Conservation (phyloP, 2,329 filamentous ascomycete species). For the Tolypocladium nubicola region DNA sequence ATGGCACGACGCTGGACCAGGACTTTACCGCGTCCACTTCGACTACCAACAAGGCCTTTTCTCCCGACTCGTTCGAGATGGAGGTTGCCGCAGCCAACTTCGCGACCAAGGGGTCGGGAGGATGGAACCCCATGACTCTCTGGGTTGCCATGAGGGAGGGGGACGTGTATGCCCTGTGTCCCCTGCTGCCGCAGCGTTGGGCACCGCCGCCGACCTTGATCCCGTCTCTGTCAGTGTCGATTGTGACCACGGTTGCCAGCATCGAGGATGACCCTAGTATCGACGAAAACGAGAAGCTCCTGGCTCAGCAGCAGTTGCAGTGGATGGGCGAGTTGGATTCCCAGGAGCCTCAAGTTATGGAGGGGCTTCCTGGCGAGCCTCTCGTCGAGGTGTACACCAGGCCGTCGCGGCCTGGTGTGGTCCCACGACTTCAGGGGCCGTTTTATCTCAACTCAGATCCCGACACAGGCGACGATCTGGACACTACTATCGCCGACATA, state of each 20-base stretch:
- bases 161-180: slow-evolving; percentile 87
- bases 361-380: slow-evolving; percentile 36
- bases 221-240: slow-evolving; percentile 71
- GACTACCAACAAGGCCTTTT: slow-evolving; percentile 70
- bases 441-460: slow-evolving; percentile 47
- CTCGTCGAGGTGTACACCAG: slow-evolving; percentile 45
- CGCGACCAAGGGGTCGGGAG: slow-evolving; percentile 53
- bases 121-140: slow-evolving; percentile 92
- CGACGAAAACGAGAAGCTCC: slow-evolving; percentile 39
- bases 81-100: slow-evolving; percentile 87
- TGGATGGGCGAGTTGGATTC: slow-evolving; percentile 58
- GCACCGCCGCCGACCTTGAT: slow-evolving; percentile 65
- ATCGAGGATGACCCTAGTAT: slow-evolving; percentile 48
- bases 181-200: slow-evolving; percentile 81
- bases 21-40: slow-evolving; percentile 71
- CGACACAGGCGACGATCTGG: slow-evolving; percentile 45
- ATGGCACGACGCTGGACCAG: slow-evolving; percentile 71
- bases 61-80: slow-evolving; percentile 85
- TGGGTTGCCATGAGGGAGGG: slow-evolving; percentile 95
- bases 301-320: slow-evolving; percentile 54
- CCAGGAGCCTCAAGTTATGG: slow-evolving; percentile 48
- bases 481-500: slow-evolving; percentile 49
- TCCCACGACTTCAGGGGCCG: slow-evolving; percentile 52
- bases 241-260: slow-evolving; percentile 61
- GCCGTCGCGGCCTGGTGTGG: slow-evolving; percentile 44